Conservation (phyloP, 805 yeast genomes). For the Schwanniomyces yamadae region DNA sequence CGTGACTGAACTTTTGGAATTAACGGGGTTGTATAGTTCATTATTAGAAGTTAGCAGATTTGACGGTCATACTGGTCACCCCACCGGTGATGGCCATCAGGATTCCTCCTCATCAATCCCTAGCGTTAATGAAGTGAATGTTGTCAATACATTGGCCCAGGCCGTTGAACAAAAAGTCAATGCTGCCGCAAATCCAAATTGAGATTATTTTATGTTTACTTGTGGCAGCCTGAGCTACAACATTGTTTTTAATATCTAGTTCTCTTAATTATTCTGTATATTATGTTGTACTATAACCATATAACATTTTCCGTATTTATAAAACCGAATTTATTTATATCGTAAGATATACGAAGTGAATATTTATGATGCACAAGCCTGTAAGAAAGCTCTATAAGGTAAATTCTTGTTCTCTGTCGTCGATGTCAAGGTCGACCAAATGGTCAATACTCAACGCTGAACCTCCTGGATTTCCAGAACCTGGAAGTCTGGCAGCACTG, state of each 20-base stretch:
- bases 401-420: slow-evolving; percentile 34
- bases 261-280: slow-evolving; percentile 2
- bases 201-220: not conserved
- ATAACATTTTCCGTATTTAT: not conserved
- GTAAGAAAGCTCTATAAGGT: slow-evolving; percentile 17
- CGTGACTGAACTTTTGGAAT: slow-evolving; percentile 45
- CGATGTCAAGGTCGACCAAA: slow-evolving; percentile 28
- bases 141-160: slow-evolving; percentile 21
- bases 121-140: slow-evolving; percentile 22
- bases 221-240: too few relatives aligned
- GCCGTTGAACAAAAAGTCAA: slow-evolving; percentile 18
- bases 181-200: slow-evolving; percentile 7
- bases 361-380: not conserved
- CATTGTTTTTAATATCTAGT: not conserved
- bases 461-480: too few relatives aligned
- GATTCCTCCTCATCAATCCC: slow-evolving; percentile 11
- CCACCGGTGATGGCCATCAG: slow-evolving; percentile 8
- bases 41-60: slow-evolving; percentile 43
- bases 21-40: slow-evolving; percentile 44
- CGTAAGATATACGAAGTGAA: not conserved
- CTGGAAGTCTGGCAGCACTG: too few relatives aligned
- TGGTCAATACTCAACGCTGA: slow-evolving; percentile 11
- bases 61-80: slow-evolving; percentile 12
- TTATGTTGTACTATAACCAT: slow-evolving; percentile 3
- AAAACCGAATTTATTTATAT: not conserved